Percentiles rank a stretch among this genome's conserved stretches.
Evolutionary conservation across 129 eudicot species (phyloP).

Genomic region (Pseudognaphalium luteoalbum): DNA sequence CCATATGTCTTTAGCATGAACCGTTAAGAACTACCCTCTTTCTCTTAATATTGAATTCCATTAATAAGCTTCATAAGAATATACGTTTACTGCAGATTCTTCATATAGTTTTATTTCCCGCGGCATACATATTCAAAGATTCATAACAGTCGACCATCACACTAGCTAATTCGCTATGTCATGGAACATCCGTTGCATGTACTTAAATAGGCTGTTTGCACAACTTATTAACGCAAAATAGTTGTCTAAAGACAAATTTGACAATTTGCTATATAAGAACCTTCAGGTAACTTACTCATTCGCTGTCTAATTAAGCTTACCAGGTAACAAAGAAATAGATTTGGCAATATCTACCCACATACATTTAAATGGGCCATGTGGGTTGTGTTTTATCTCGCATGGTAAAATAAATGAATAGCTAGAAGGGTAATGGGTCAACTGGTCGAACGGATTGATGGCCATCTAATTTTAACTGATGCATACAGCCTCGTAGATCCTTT

Average conservation of each 20-base stretch:
- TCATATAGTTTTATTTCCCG: no score
- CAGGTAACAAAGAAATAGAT: background rate
- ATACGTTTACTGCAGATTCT: no score
- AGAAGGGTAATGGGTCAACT: background rate
- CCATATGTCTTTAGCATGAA: background rate
- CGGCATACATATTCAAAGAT: no score
- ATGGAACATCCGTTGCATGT: no score
- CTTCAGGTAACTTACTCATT: background rate
- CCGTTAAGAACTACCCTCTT: background rate
- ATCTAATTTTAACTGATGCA: background rate
- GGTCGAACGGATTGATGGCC: background rate
- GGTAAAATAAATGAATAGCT: background rate
- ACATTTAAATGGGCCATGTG: background rate
- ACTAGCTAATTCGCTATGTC: no score
- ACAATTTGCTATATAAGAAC: no score
- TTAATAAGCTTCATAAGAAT: background rate
- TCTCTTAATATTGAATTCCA: background rate
- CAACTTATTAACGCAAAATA: no score
- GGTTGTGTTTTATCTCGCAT: background rate
- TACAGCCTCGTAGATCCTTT: background rate
- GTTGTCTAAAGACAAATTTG: no score
- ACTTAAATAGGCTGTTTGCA: no score
- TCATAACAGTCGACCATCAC: no score
- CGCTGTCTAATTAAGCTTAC: background rate
- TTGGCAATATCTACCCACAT: background rate